Evolutionary conservation across 2,329 filamentous ascomycete genomes (phyloP), one percentile per base, ranked within the genome.

Genomic region (Claviceps spartinae): DNA sequence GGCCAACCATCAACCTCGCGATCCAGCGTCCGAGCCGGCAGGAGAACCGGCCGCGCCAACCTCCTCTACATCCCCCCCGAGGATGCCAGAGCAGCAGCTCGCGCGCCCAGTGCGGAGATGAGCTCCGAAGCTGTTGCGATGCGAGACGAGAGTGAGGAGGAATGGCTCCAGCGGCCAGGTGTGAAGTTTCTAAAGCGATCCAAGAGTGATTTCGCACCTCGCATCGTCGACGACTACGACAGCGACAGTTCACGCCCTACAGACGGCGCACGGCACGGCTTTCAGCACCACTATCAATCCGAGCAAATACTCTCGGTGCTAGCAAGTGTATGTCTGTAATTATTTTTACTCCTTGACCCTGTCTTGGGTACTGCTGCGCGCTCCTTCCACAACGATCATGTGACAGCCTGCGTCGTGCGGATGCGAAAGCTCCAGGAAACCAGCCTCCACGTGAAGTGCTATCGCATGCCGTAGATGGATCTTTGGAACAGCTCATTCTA

Each of bases 211-310:
- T 74, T 72, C 59, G 69, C 66, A 30, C 64, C 70, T 44, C 71
- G 70, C 26, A 64, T 68, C 40, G 67, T 70, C 24, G 63, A 70
- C 16, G 67, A 72, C 18, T 55, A 65, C 43, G 71, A 73, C 43
- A 62, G 66, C 48, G 59, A 63, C 30, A 72, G 30, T 34, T 34
- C 75, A 3, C 73, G 75, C 43, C 65, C 73, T 36, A 67, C 69
- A 44, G 72, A 75, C 58, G 77, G 78, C 7, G 76, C 76, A 66
- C 80, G 90, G 48, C 90, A 96, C 70, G 90, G 90, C 47, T 96
- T 93, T 72, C 88, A 95, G 63, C 86, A 90, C 59, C 88, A 95
- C 67, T 89, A 95, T 65, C 86, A 88, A 63, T 94, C 86, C 5
- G 86, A 89, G 59, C 88, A 95, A 63, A 90, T 94, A 61, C 85